These are phyloP conservation scores for Collybiopsis confluens DNA, from an alignment of 768 basidiomycete species.

Conservation along the genomic window DNA sequence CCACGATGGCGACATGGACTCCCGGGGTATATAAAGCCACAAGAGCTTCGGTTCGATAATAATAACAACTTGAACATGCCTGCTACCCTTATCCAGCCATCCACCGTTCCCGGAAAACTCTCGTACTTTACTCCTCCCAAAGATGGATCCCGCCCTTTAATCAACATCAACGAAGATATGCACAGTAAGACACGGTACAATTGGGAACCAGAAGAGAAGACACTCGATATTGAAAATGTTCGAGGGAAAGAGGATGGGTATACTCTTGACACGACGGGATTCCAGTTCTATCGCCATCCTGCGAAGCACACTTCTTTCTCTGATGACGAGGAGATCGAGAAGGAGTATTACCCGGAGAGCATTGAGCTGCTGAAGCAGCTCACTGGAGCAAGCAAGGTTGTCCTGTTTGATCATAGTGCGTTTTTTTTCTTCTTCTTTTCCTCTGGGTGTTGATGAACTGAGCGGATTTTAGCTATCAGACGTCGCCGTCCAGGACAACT, in stretches of 20 bases:
- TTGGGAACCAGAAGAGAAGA: neutral
- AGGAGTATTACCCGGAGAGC: constrained; percentile 60
- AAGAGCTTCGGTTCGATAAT: too few species aligned
- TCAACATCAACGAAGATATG: neutral
- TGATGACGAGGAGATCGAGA: constrained; percentile 46
- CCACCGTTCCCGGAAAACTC: neutral
- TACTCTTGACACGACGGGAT: constrained; percentile 48
- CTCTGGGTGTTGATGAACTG: neutral
- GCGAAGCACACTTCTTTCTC: constrained; percentile 44
- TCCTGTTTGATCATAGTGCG: constrained; percentile 67
- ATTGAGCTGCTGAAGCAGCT: constrained; percentile 52
- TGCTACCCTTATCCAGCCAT: too few species aligned
- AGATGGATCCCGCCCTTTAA: constrained; percentile 7
- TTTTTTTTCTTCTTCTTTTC: constrained; percentile 4
- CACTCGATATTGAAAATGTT: constrained; percentile 42
- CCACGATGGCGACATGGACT: too few species aligned
- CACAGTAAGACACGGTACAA: neutral
- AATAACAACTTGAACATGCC: too few species aligned
- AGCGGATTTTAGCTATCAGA: constrained; percentile 17
- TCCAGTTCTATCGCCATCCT: constrained; percentile 36
- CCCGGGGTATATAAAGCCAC: too few species aligned
- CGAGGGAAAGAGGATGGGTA: constrained; percentile 43
- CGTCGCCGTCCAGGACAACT: constrained; percentile 17
- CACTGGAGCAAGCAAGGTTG: constrained; percentile 56
- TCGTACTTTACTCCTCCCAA: constrained; percentile 4